Base-by-base conservation (phyloP, 257 asterid species). In the Plantago major region DNA sequence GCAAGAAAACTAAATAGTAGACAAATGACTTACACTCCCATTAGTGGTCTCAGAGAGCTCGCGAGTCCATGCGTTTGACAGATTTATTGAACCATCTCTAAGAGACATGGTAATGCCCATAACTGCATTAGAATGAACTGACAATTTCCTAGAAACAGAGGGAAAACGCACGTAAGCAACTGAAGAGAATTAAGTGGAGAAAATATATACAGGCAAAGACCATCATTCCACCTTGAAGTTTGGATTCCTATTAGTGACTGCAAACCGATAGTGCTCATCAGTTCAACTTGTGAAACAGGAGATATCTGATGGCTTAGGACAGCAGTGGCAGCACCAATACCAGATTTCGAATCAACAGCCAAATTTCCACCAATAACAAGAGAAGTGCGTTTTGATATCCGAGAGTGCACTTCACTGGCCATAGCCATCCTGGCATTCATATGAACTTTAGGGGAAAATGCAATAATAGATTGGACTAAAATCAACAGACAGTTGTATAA, bases 391-490 rank as follows among this genome's bases (percentile, higher is more conserved):
- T 89, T 78, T 12, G 97, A 89, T 71, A 89, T 46, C 70, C 79
- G 85, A 56, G 97, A 85, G 43, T 87, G 95, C 60, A 84, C 79
- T 82, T 89, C 92, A 79, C 87, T 93, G 28, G 92, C 90, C 96
- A 93, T 85, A 66, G 75, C 92, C 97, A 93, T 87, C 79, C 99
- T 93, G 87, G 38, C 71, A 81, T 65, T 61, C 58, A 70, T 60
- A 63, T 42, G 53, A 75, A 48, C 68, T 66, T 57, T 62, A 69
- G 64, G 0, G 26, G 17, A 61, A 62, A 76, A 58, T 63, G 55
- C 55, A 50, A 33, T 15, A 66, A 49, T 33, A 52, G 43, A 46
- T 45, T 45, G 43, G 28, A 56, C 26, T 9, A 63, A 11, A 63
- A 9, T 12, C 40, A 7, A 33, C 40, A 33, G 40, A 33, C 40